Base-by-base conservation (phyloP, 2,329 filamentous ascomycete species). In the Aureobasidium sp. region DNA sequence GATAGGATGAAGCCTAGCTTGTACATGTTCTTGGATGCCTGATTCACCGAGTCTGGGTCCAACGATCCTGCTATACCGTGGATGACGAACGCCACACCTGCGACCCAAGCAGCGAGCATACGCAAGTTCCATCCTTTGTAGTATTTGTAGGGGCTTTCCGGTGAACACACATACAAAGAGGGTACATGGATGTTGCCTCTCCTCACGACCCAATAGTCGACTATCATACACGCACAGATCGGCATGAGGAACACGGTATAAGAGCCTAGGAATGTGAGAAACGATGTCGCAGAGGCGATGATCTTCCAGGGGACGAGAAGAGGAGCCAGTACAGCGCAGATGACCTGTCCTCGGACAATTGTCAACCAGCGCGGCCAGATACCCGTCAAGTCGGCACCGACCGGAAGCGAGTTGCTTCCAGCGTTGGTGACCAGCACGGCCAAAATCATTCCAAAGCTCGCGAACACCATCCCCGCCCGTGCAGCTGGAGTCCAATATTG, bases 301-400 rank as follows among this genome's bases (percentile, higher is more conserved):
- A 58, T 45, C 54, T 58, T 58, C 54, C 54, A 58, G 16, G 54
- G 54, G n/a, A 58, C 54, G 11, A 58, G 39, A 11, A 58, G 30
- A 34, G 41, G 42, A 13, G 41, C 39, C 41, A 58, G 21, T 2
- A 47, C 21, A 21, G 54, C 42, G 41, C 41, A 45, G 6, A 58
- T 32, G 3, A 45, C 39, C 21, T 58, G 54, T 21, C 54, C 54
- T 9, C 54, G 54, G 9, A 47, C 41, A n/a, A 47, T 58, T 2
- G 54, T 58, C 41, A 58, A 37, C 41, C 42, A 58, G 41, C 54
- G 54, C 4, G 54, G 54, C 41, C 39, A 47, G n/a, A 58, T 45
- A 6, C 39, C 42, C 7, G 54, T 58, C 30, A 47, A 16, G 27
- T 58, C 54, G n/a, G 54, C 39, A 29, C 54, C 54, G 9, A 58